Evolutionary conservation across 768 basidiomycete species (phyloP).

Genomic region (Amyloporia xantha): DNA sequence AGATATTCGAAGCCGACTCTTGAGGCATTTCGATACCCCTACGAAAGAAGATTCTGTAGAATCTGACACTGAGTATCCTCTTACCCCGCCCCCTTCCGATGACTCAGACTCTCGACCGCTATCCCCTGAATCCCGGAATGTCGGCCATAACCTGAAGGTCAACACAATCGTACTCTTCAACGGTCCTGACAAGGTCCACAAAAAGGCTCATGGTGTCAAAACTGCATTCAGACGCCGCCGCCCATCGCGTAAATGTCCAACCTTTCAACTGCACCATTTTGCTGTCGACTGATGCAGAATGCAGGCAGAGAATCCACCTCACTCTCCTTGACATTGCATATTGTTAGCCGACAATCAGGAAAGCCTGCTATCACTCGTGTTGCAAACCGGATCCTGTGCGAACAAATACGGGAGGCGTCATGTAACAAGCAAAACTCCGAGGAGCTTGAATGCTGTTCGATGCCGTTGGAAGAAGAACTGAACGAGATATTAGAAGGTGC

Average conservation of each 20-base stretch:
- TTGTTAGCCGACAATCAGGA: slow-evolving; percentile 53
- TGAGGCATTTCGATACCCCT: slow-evolving; percentile 2
- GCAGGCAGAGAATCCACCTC: slow-evolving; percentile 1
- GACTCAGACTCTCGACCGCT: slow-evolving; percentile 57
- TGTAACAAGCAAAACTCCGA: neutral
- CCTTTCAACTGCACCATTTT: no score
- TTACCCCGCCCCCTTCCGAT: slow-evolving; percentile 75
- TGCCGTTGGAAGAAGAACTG: slow-evolving; percentile 24
- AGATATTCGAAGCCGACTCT: slow-evolving; percentile 34
- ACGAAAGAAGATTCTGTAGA: slow-evolving; percentile 22
- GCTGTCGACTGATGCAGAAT: no score
- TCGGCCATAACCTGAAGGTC: slow-evolving; percentile 13
- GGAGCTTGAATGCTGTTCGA: neutral
- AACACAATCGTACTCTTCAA: slow-evolving; percentile 12
- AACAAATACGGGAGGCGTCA: slow-evolving; percentile 7
- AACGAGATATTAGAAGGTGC: slow-evolving; percentile 56
- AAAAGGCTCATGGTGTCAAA: slow-evolving; percentile 7
- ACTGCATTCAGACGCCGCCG: slow-evolving; percentile 19
- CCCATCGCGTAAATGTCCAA: slow-evolving; percentile 14
- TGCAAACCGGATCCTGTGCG: slow-evolving; percentile 38
- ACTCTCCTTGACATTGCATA: slow-evolving; percentile 39
- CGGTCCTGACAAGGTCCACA: neutral
- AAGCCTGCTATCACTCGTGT: slow-evolving; percentile 60
- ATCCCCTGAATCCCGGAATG: slow-evolving; percentile 36
- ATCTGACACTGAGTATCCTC: slow-evolving; percentile 61